Evolutionary conservation across 2,329 filamentous ascomycete genomes (phyloP).

Genomic region (Colletotrichum plurivorum): DNA sequence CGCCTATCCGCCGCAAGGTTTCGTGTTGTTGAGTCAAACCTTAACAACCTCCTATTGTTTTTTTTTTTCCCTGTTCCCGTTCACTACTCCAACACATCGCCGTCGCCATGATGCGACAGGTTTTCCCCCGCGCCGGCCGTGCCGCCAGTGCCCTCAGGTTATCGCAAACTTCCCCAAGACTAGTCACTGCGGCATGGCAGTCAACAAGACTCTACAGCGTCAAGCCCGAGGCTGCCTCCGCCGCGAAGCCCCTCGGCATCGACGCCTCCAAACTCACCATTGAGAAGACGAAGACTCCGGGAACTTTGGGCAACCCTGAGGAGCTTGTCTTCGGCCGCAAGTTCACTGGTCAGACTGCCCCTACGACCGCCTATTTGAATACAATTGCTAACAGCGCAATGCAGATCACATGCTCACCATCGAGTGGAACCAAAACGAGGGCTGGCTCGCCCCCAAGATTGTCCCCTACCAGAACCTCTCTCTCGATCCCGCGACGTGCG

Average conservation of each 20-base stretch:
- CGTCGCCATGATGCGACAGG: constrained; percentile 61
- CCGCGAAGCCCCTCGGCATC: constrained; percentile 73
- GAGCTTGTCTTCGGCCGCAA: constrained; percentile 90
- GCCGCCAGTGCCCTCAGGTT: constrained; percentile 48
- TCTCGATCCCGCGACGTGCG: constrained; percentile 94
- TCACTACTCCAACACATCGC: background rate
- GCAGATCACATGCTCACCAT: constrained; percentile 96
- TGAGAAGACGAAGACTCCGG: constrained; percentile 82
- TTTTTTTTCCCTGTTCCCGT: background rate
- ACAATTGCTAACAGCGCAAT: background rate
- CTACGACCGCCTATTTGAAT: background rate
- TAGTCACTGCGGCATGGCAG: constrained; percentile 49
- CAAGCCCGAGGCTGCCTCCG: constrained; percentile 63
- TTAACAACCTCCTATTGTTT: no score
- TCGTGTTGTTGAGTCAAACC: no score
- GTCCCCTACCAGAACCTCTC: constrained; percentile 97
- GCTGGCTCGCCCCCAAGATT: constrained; percentile 88
- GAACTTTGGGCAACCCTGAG: constrained; percentile 79
- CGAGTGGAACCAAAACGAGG: constrained; percentile 89
- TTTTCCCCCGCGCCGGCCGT: constrained; percentile 57
- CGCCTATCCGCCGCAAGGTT: background rate
- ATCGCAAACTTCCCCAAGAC: constrained; percentile 46
- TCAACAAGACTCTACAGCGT: constrained; percentile 66
- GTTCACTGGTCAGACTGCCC: constrained; percentile 79
- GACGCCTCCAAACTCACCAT: constrained; percentile 84